phyloP scores from a whole-genome alignment of 176 grass and related monocot species.

The Metroxylon sagu region DNA sequence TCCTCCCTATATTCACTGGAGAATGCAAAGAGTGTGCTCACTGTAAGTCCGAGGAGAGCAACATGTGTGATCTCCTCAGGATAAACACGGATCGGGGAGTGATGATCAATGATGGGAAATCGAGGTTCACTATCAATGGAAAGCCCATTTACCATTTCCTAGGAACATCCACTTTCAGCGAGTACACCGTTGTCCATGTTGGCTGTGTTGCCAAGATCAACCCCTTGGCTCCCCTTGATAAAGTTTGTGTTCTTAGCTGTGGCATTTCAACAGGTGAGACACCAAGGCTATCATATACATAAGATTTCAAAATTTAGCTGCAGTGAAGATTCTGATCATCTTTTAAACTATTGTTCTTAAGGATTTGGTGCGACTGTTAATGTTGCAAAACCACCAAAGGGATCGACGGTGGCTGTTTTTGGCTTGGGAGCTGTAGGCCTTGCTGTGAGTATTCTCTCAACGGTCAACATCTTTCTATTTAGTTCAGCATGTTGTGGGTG shows the following conservation, averaged over 20 bases:
- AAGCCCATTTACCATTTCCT: constrained; percentile 75
- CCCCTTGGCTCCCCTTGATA: constrained; percentile 53
- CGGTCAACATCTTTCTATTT: too few species aligned
- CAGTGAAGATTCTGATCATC: constrained; percentile 13
- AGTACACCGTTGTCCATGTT: constrained; percentile 80
- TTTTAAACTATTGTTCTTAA: constrained; percentile 2
- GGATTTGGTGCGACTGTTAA: constrained; percentile 73
- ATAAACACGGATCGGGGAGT: constrained; percentile 65
- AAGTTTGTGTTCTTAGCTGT: constrained; percentile 73
- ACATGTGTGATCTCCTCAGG: constrained; percentile 81
- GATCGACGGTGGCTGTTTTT: constrained; percentile 62
- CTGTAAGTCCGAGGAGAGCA: constrained; percentile 82
- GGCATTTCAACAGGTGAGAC: constrained; percentile 70
- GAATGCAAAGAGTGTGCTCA: constrained; percentile 84
- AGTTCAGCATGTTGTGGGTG: too few species aligned
- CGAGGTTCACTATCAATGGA: constrained; percentile 51
- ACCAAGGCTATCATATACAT: not conserved
- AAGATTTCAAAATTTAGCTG: too few species aligned
- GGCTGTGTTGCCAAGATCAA: constrained; percentile 77
- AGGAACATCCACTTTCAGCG: constrained; percentile 71
- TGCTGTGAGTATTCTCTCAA: constrained; percentile 36
- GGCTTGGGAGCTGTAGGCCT: constrained; percentile 84
- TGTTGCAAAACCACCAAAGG: constrained; percentile 65
- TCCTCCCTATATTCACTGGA: constrained; percentile 73
- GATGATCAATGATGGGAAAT: constrained; percentile 53